phyloP scores from a whole-genome alignment of 2,329 filamentous ascomycete genomes.

The Exutisphaerella laricina region DNA sequence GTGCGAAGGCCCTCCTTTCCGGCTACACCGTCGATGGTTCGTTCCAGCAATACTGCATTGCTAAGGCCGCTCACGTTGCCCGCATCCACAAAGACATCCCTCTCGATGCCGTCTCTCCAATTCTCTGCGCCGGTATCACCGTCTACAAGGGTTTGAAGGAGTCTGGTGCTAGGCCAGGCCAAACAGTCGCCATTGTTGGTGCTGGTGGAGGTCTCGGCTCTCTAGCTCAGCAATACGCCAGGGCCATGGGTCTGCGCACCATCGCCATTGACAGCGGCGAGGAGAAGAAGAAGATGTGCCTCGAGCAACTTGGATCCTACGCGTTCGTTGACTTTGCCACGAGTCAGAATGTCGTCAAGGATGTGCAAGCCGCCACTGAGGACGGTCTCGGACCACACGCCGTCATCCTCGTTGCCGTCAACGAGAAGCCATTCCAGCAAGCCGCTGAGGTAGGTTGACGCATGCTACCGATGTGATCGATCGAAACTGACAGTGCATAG shows the following conservation, averaged over 20 bases:
- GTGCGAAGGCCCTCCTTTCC: constrained; percentile 66
- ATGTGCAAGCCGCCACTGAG: constrained; percentile 73
- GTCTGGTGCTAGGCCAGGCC: constrained; percentile 65
- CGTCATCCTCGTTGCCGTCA: constrained; percentile 77
- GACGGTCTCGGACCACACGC: constrained; percentile 83
- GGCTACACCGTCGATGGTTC: constrained; percentile 90
- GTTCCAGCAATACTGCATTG: constrained; percentile 89
- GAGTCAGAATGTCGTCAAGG: constrained; percentile 70
- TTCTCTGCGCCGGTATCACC: constrained; percentile 73
- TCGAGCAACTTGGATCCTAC: constrained; percentile 61
- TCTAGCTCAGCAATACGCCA: constrained; percentile 79
- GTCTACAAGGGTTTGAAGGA: constrained; percentile 92
- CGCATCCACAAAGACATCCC: constrained; percentile 70
- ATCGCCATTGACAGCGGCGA: constrained; percentile 79
- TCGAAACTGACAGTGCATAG: constrained; percentile 28
- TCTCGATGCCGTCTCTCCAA: constrained; percentile 71
- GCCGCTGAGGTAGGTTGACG: constrained; percentile 54
- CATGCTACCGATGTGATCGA: constrained; percentile 1
- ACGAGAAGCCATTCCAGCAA: constrained; percentile 93
- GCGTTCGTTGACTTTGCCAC: constrained; percentile 75
- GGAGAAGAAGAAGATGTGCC: constrained; percentile 69
- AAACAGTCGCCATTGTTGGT: constrained; percentile 78
- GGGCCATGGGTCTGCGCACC: constrained; percentile 76
- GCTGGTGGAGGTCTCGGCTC: constrained; percentile 78
- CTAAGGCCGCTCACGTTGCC: constrained; percentile 78